phyloP scores from a whole-genome alignment of 208 protist species.

The Leishmania mexicana region DNA sequence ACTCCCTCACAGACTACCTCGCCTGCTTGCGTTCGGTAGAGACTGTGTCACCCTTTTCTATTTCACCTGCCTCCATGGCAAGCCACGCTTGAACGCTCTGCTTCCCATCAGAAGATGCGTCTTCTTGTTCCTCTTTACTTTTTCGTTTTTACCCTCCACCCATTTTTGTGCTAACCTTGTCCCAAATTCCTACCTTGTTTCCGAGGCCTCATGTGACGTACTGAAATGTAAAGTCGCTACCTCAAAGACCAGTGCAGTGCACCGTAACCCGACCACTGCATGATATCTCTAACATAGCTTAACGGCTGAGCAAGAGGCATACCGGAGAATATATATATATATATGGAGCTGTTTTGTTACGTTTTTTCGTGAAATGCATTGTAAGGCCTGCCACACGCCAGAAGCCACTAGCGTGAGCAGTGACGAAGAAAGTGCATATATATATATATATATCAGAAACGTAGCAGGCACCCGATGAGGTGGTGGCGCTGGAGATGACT shows the following conservation, averaged over 20 bases:
- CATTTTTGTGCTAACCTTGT: neutral
- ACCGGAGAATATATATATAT: neutral
- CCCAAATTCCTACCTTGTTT: constrained; percentile 5
- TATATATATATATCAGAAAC: neutral
- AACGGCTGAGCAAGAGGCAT: neutral
- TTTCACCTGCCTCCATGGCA: neutral
- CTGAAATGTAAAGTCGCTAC: neutral
- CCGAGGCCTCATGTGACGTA: neutral
- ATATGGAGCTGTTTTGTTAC: neutral
- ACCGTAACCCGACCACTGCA: constrained; percentile 28
- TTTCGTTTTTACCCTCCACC: neutral
- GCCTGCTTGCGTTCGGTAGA: neutral
- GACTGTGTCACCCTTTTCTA: neutral
- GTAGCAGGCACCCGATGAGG: neutral
- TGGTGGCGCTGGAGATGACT: too few relatives aligned
- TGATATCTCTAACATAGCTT: constrained; percentile 6
- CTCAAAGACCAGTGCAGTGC: constrained; percentile 14
- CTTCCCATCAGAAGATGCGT: neutral
- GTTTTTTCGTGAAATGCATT: neutral
- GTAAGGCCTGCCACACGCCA: neutral
- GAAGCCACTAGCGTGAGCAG: neutral
- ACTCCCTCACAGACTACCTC: neutral
- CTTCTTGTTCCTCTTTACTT: constrained; percentile 5
- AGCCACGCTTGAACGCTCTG: neutral
- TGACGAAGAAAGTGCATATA: neutral